Evolutionary conservation across 1,284 basidiomycete genomes (phyloP), one percentile per base, ranked within the genome.

Genomic region (Heterobasidion annosum): DNA sequence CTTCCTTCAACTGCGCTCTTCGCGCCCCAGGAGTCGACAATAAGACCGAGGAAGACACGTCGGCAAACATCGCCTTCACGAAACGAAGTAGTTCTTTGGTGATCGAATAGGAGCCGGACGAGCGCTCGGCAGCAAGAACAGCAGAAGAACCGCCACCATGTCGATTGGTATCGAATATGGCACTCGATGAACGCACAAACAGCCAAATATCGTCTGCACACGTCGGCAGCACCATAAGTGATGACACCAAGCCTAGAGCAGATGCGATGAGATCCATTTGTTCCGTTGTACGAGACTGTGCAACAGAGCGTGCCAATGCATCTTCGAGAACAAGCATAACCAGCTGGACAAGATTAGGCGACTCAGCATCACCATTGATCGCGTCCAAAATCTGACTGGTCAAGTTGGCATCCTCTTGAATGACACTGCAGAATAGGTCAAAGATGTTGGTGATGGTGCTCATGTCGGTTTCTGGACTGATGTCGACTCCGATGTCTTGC

Each of bases 251-350:
- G 54, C 81, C 84, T 71, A 93, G 79, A 0, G 88, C 81, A 2
- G 88, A 89, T 3, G 87, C 86, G 59, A 94, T 88, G 55, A 94
- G 76, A 42, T 78, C 75, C 0, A 35, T 51, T 25, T 53, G 44
- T 16, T 80, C 77, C 15, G 73, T 73, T 9, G 63, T 67, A 50
- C 68, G 63, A 15, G 72, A 69, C 34, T 77, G 76, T 0, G 71
- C 61, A 50, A 71, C 70, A 2, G 78, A 73, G 10, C 81, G 77
- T 16, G 81, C 79, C 3, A 93, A 75, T 0, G 88, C 82, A 58
- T 90, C 86, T 61, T 91, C 89, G n/a, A 95, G 75, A 50, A 95
- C 87, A 74, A 83, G 85, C 46, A 86, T 88, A 1, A 87, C 85
- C 25, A 93, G 73, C 61, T 91, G 84, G 1, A 92, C 85, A 51